Conservation (phyloP, 441 rosid species). For the Populus hybrid region DNA sequence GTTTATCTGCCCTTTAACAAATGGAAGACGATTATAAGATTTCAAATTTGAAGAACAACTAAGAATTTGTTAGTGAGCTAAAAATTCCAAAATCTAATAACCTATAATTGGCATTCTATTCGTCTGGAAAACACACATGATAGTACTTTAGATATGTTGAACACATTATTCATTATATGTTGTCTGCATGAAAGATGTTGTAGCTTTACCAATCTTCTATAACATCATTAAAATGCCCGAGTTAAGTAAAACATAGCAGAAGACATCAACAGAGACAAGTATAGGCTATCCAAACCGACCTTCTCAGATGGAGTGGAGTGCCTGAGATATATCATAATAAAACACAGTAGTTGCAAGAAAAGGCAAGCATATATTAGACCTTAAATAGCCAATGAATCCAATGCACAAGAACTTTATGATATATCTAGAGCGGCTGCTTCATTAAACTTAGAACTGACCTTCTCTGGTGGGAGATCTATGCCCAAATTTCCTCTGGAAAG, state of each 20-base stretch:
- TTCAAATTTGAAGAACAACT: neutral
- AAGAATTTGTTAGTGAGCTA: neutral
- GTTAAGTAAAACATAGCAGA: neutral
- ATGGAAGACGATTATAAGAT: neutral
- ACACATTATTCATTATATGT: neutral
- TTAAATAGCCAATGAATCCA: neutral
- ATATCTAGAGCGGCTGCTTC: neutral
- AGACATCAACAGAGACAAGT: slow-evolving; percentile 6
- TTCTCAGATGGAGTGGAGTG: neutral
- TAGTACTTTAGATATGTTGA: neutral
- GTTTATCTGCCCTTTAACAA: neutral
- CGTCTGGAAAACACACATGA: neutral
- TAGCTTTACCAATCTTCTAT: neutral
- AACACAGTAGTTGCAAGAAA: neutral
- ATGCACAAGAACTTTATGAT: neutral
- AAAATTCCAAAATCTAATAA: neutral
- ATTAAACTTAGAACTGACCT: slow-evolving; percentile 43
- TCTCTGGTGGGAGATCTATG: slow-evolving; percentile 97
- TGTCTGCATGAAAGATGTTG: neutral
- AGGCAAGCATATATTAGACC: neutral
- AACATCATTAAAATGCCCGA: neutral
- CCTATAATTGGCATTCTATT: neutral
- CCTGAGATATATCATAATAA: neutral
- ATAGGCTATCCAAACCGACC: neutral
- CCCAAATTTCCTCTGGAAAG: slow-evolving; percentile 99